A percentile compares a stretch with the other conserved stretches of the same genome.
Evolutionary conservation across 805 yeast species (phyloP).

Genomic region (Metschnikowia lachancei): DNA sequence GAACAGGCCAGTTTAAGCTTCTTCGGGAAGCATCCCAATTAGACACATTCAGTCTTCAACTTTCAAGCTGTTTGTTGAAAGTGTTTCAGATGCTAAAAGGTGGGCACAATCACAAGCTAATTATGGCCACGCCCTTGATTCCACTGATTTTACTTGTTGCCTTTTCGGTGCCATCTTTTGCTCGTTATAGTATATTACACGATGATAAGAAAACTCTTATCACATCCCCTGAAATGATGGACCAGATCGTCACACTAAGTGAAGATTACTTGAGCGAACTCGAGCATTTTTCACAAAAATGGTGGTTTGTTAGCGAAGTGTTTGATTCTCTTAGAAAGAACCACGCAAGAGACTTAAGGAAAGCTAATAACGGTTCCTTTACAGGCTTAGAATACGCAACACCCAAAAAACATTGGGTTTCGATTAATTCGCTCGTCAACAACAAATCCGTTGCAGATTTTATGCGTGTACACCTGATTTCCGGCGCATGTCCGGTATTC

Average conservation of each 20-base stretch:
- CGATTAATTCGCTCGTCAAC: constrained; percentile 13
- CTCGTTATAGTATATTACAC: constrained; percentile 12
- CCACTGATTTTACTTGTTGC: constrained; percentile 21
- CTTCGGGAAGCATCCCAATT: constrained; percentile 9
- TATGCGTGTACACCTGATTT: constrained; percentile 15
- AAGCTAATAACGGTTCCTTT: no score
- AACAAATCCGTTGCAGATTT: constrained; percentile 16
- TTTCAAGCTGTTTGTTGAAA: constrained; percentile 13
- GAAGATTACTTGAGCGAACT: constrained; percentile 13
- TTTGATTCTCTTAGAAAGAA: constrained; percentile 10
- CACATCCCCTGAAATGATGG: neutral
- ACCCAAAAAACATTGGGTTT: constrained; percentile 9
- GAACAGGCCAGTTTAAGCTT: constrained; percentile 17
- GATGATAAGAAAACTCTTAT: neutral
- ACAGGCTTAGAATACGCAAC: neutral
- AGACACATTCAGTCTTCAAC: constrained; percentile 12
- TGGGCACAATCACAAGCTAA: constrained; percentile 15
- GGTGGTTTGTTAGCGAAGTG: constrained; percentile 21
- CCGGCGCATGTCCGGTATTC: constrained; percentile 20
- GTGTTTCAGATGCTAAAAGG: constrained; percentile 13
- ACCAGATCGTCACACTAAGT: constrained; percentile 5
- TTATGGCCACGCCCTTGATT: constrained; percentile 16
- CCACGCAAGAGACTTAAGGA: neutral
- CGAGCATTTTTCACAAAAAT: constrained; percentile 10
- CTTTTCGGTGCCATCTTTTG: constrained; percentile 18